Conservation (phyloP, 78 protist species). For the Diacronema lutheri region DNA sequence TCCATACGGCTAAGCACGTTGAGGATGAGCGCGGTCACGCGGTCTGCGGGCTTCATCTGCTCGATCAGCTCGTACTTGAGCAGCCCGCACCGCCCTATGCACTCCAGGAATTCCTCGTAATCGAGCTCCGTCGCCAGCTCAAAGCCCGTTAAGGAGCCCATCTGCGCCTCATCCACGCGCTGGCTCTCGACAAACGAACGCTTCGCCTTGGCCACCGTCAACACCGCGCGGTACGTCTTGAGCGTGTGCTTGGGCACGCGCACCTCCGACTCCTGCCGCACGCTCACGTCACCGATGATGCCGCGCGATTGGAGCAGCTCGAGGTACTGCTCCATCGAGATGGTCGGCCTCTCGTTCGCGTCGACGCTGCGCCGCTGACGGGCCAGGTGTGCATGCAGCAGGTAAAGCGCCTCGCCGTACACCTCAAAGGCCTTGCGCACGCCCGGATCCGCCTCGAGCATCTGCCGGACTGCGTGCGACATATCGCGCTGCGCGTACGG, state of each 20-base stretch:
- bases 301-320: not conserved
- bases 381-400: not conserved
- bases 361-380: not conserved
- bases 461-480: not conserved
- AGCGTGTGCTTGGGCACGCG: no score
- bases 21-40: not conserved
- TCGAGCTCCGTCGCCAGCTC: not conserved
- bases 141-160: not conserved
- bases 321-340: not conserved
- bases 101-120: not conserved
- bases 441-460: not conserved
- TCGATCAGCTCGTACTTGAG: not conserved
- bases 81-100: not conserved
- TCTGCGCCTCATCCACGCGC: not conserved
- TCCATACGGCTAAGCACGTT: not conserved
- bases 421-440: not conserved
- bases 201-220: not conserved
- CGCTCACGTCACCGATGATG: no score
- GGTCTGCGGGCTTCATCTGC: not conserved
- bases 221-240: not conserved
- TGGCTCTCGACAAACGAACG: not conserved
- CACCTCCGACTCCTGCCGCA: no score
- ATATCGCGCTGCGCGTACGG: not conserved
- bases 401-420: not conserved
- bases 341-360: no score